phyloP scores from a whole-genome alignment of 768 basidiomycete species.

The Suillus plorans region DNA sequence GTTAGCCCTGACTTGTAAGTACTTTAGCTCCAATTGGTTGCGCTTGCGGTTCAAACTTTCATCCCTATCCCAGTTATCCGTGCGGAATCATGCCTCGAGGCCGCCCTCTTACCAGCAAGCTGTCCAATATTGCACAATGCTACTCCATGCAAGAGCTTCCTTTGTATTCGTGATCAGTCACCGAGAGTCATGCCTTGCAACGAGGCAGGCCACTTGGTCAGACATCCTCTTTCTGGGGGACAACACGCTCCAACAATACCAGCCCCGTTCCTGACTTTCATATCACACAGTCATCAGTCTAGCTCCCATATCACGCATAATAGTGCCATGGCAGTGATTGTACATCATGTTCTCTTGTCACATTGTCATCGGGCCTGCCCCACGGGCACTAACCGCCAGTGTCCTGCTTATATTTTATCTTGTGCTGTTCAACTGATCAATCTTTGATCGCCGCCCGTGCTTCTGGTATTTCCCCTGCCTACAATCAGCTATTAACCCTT shows the following conservation, averaged over 20 bases:
- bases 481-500: not conserved
- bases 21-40: not conserved
- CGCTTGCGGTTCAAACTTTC: not conserved
- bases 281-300: conserved; percentile 4
- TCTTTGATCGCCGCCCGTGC: not conserved
- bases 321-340: not conserved
- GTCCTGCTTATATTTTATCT: conserved; percentile 4
- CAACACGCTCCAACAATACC: not conserved
- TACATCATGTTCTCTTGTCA: not conserved
- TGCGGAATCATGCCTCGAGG: conserved; percentile 1
- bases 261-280: not conserved
- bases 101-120: not conserved
- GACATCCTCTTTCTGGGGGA: conserved; percentile 7
- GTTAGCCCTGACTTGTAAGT: not conserved
- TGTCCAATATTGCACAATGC: not conserved
- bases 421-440: not conserved
- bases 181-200: conserved; percentile 1
- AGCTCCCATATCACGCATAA: not conserved
- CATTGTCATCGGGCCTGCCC: conserved; percentile 1
- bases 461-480: not conserved
- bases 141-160: not conserved
- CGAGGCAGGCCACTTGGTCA: conserved; percentile 7
- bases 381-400: not conserved
- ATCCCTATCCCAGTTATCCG: not conserved
- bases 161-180: conserved; percentile 1